These are phyloP conservation scores for Thermothielavioides terrestris DNA, from an alignment of 495 filamentous ascomycete genomes.

Conservation along the genomic window DNA sequence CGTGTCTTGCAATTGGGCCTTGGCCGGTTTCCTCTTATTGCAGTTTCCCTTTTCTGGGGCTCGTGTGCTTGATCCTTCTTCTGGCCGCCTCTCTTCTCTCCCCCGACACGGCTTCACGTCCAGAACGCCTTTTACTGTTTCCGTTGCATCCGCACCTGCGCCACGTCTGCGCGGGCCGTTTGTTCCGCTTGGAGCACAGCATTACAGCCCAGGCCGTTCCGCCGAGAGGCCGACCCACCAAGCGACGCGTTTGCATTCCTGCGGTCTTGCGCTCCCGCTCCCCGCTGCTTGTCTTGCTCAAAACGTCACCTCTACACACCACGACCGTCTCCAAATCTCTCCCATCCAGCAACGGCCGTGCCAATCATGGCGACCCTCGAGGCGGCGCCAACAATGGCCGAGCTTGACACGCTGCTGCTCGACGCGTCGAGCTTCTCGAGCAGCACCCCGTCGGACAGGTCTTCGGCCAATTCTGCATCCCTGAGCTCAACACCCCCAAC, in stretches of 20 bases:
- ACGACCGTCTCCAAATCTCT: not conserved
- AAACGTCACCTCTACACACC: not conserved
- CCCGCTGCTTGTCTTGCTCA: not conserved
- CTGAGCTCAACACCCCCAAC: constrained; percentile 42
- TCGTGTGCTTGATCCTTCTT: not conserved
- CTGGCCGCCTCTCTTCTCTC: not conserved
- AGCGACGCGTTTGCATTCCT: constrained; percentile 7
- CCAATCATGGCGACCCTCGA: constrained; percentile 12
- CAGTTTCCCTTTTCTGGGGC: not conserved
- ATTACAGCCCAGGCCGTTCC: constrained; percentile 1
- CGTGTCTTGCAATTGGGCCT: constrained; percentile 2
- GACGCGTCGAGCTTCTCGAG: constrained; percentile 27
- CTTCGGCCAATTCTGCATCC: constrained; percentile 36
- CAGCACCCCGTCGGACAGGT: constrained; percentile 28
- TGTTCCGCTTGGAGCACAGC: not conserved
- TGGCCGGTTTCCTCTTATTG: too few species aligned
- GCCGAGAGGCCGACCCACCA: constrained; percentile 10
- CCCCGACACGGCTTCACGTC: not conserved
- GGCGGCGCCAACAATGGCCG: constrained; percentile 12
- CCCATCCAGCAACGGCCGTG: not conserved
- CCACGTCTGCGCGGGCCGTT: constrained; percentile 8
- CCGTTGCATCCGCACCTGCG: constrained; percentile 5
- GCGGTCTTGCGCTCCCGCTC: not conserved
- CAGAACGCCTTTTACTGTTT: constrained; percentile 1
- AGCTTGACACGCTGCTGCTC: constrained; percentile 15